Conservation (phyloP, 495 filamentous ascomycete genomes). For the Mycothermus thermophilus region DNA sequence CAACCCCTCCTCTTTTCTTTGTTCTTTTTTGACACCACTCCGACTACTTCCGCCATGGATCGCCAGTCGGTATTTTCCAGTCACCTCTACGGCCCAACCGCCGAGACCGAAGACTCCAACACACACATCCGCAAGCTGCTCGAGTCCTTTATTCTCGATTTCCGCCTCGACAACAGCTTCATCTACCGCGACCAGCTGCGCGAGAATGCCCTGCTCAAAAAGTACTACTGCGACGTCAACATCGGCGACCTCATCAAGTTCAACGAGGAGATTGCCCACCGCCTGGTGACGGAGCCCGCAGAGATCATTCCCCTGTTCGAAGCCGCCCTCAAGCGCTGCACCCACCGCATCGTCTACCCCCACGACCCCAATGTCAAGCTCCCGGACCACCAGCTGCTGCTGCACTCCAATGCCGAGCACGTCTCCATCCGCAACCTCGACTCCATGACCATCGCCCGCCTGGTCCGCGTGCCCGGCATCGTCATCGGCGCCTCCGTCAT, state of each 20-base stretch:
- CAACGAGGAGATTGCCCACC: conserved; percentile 90
- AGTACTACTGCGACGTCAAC: conserved; percentile 94
- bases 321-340: conserved; percentile 75
- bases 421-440: conserved; percentile 90
- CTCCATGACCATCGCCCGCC: conserved; percentile 82
- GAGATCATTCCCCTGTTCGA: conserved; percentile 95
- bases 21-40: not conserved
- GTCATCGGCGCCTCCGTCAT: conserved; percentile 95
- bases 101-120: conserved; percentile 39
- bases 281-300: conserved; percentile 76
- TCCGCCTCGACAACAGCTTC: conserved; percentile 89
- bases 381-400: conserved; percentile 87
- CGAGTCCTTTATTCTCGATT: conserved; percentile 85
- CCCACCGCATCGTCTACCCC: conserved; percentile 72
- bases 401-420: conserved; percentile 81
- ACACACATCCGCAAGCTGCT: conserved; percentile 45
- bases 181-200: conserved; percentile 95
- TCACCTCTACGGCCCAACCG: conserved; percentile 29
- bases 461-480: conserved; percentile 93
- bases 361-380: conserved; percentile 55
- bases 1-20: not conserved
- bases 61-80: conserved; percentile 72
- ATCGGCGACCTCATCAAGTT: conserved; percentile 92
- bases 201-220: conserved; percentile 88
- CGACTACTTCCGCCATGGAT: conserved; percentile 48